A percentile compares a stretch with the other conserved stretches of the same genome.
phyloP scores from a whole-genome alignment of 2,329 filamentous ascomycete species.

The Capronia epimyces region DNA sequence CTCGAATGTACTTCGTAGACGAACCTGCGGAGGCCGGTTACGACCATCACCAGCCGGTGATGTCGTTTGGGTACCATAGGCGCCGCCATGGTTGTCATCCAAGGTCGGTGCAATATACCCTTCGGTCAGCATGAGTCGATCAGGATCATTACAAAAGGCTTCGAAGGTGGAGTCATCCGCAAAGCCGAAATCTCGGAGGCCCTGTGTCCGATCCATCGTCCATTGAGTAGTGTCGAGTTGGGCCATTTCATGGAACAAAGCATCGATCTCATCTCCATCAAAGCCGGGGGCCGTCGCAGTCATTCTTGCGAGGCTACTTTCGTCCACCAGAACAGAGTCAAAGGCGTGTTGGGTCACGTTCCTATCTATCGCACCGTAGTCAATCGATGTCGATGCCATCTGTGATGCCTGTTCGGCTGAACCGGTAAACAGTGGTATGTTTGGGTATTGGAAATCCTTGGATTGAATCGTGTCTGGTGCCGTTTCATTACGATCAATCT shows the following conservation, averaged over 20 bases:
- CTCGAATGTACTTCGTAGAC: neutral
- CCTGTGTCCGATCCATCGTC: conserved; percentile 39
- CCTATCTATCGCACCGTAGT: conserved; percentile 14
- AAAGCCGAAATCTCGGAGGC: conserved; percentile 42
- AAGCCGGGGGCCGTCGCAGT: conserved; percentile 27
- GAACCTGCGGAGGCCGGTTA: neutral
- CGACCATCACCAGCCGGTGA: neutral
- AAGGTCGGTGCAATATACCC: conserved; percentile 14
- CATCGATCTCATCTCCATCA: conserved; percentile 36
- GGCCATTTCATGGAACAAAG: conserved; percentile 43
- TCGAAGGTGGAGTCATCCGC: conserved; percentile 42
- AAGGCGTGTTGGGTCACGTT: conserved; percentile 6
- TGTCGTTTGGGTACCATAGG: neutral
- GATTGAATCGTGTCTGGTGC: neutral
- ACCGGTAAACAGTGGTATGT: neutral
- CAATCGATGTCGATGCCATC: conserved; percentile 2
- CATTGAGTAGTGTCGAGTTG: conserved; percentile 44
- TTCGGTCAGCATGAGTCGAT: conserved; percentile 31
- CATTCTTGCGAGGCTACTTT: neutral
- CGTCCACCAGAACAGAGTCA: neutral
- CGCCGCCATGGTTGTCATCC: conserved; percentile 2
- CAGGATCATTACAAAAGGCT: conserved; percentile 43
- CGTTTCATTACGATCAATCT: neutral
- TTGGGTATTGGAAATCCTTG: neutral
- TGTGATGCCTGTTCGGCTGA: neutral